These are phyloP conservation scores for Incumbomyces delicatus DNA, from an alignment of 2,329 filamentous ascomycete genomes.

Conservation along the genomic window DNA sequence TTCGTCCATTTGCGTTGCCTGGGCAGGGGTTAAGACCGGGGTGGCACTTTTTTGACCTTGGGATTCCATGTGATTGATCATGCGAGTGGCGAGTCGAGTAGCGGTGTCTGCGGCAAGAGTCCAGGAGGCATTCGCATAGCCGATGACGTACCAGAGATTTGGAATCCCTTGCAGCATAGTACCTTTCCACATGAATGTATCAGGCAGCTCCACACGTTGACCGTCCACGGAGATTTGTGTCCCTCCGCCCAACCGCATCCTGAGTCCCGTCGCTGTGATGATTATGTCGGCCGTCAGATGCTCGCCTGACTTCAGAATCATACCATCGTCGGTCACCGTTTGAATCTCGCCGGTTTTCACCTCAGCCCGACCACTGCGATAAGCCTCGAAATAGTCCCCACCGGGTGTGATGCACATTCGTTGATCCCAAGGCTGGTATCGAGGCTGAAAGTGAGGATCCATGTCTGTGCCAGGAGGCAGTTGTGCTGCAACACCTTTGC, in stretches of 20 bases:
- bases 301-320: slow-evolving; percentile 38
- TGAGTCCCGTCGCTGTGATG: slow-evolving; percentile 36
- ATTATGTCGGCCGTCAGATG: slow-evolving; percentile 33
- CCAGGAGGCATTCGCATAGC: slow-evolving; percentile 37
- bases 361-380: slow-evolving; percentile 41
- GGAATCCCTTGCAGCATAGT: slow-evolving; percentile 37
- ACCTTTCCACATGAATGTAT: slow-evolving; percentile 36
- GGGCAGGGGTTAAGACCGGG: not conserved
- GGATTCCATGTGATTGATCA: slow-evolving; percentile 6
- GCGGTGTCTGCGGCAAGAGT: slow-evolving; percentile 37
- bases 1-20: slow-evolving; percentile 6
- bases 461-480: slow-evolving; percentile 33
- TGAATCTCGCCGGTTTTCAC: slow-evolving; percentile 49
- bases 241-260: slow-evolving; percentile 31
- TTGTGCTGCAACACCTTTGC: slow-evolving; percentile 14
- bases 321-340: slow-evolving; percentile 39
- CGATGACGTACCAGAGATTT: slow-evolving; percentile 33
- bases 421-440: slow-evolving; percentile 62
- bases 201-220: slow-evolving; percentile 22
- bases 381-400: slow-evolving; percentile 48
- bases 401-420: slow-evolving; percentile 61
- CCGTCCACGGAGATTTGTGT: slow-evolving; percentile 30
- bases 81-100: slow-evolving; percentile 23
- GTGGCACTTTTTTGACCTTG: not conserved
- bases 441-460: slow-evolving; percentile 55